These are phyloP conservation scores for Flaveria bidentis DNA, from an alignment of 129 eudicot genomes.

Conservation along the genomic window DNA sequence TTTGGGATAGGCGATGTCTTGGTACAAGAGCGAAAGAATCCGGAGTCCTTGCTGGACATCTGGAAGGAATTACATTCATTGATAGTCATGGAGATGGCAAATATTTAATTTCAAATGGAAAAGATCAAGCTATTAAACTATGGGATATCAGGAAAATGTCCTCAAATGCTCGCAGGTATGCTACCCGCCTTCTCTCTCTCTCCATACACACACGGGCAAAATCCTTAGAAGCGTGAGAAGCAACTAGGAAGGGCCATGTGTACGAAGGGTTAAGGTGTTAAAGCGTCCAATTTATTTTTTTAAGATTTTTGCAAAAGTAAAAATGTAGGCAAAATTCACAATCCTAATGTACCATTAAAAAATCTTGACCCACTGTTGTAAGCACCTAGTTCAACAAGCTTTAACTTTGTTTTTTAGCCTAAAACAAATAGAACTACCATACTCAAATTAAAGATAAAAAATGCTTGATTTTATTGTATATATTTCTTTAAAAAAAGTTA, in stretches of 20 bases:
- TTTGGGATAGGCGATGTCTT: conserved; percentile 97
- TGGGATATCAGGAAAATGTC: conserved; percentile 98
- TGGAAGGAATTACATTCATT: conserved; percentile 87
- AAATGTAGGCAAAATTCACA: too few relatives aligned
- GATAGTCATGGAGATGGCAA: conserved; percentile 96
- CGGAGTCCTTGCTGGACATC: conserved; percentile 81
- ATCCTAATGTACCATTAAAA: too few relatives aligned
- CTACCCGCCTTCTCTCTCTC: not conserved
- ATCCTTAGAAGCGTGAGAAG: not conserved
- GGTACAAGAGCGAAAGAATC: conserved; percentile 55
- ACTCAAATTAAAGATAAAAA: too few relatives aligned
- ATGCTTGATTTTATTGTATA: not conserved
- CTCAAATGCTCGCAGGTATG: conserved; percentile 66
- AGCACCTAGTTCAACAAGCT: too few relatives aligned
- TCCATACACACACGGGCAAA: not conserved
- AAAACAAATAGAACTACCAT: too few relatives aligned
- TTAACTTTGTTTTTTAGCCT: too few relatives aligned
- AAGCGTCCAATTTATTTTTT: too few relatives aligned
- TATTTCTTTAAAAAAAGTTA: too few relatives aligned
- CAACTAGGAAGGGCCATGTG: too few relatives aligned
- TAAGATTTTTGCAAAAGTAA: too few relatives aligned
- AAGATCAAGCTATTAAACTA: conserved; percentile 87
- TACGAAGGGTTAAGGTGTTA: too few relatives aligned
- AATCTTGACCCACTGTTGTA: too few relatives aligned
- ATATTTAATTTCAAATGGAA: conserved; percentile 85